phyloP scores from a whole-genome alignment of 768 basidiomycete genomes.

The Lanmaoa rubissima region DNA sequence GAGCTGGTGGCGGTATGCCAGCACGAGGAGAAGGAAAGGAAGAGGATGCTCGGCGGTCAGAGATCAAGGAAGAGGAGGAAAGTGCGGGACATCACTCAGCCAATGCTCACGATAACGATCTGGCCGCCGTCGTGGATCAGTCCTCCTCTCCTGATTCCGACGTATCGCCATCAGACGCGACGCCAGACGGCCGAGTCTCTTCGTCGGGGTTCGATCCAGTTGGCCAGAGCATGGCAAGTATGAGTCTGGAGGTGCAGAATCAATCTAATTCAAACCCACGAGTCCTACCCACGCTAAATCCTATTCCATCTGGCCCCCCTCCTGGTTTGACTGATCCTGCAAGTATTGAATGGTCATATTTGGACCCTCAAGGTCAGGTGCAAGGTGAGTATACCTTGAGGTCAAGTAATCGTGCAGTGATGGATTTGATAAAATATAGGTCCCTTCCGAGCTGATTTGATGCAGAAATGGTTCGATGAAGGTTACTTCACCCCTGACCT shows the following conservation, averaged over 20 bases:
- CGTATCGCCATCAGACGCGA: conserved; percentile 5
- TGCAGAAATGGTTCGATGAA: conserved; percentile 94
- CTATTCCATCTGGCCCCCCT: conserved; percentile 36
- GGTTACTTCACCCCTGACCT: conserved; percentile 85
- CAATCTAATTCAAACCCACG: conserved; percentile 5
- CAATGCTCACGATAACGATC: conserved; percentile 7
- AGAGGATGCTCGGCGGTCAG: conserved; percentile 40
- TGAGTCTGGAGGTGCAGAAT: conserved; percentile 18
- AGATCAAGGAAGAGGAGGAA: conserved; percentile 65
- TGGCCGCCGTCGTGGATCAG: conserved; percentile 7
- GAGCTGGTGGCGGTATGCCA: too few species aligned
- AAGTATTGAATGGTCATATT: conserved; percentile 84
- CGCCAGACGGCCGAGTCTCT: conserved; percentile 7
- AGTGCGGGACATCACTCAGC: conserved; percentile 2
- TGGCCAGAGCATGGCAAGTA: conserved; percentile 7
- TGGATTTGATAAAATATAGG: conserved; percentile 45
- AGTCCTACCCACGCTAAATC: conserved; percentile 6
- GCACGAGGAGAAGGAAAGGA: conserved; percentile 42
- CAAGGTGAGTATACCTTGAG: conserved; percentile 58
- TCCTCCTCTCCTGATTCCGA: conserved; percentile 11
- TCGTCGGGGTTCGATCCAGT: conserved; percentile 10
- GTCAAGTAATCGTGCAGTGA: background rate
- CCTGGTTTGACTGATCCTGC: conserved; percentile 53
- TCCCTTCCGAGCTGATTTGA: conserved; percentile 82
- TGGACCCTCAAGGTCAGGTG: conserved; percentile 87